Evolutionary conservation across 768 basidiomycete genomes (phyloP).

Genomic region (Suillus subaureus): DNA sequence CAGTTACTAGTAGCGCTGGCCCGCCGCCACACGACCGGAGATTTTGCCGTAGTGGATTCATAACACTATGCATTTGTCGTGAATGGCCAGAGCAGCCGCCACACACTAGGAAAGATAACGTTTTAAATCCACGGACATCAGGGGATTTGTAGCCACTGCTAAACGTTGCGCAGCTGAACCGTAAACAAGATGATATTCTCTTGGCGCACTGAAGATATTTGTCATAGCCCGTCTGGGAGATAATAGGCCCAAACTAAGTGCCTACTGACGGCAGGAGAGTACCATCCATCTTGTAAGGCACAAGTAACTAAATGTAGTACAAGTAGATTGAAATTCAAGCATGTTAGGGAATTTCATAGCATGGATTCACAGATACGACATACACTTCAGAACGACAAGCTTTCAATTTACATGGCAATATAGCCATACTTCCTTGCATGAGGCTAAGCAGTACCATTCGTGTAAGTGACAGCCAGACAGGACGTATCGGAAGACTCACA

Average conservation of each 20-base stretch:
- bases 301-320: neutral
- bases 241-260: neutral
- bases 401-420: slow-evolving; percentile 28
- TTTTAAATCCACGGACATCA: neutral
- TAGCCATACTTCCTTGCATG: slow-evolving; percentile 22
- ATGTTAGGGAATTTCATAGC: neutral
- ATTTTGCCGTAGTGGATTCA: neutral
- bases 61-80: neutral
- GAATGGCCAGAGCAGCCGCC: neutral
- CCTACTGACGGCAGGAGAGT: neutral
- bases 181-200: neutral
- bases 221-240: neutral
- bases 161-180: neutral
- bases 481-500: slow-evolving; percentile 19
- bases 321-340: neutral
- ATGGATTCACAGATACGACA: neutral
- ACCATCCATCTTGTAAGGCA: neutral
- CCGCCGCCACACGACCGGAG: neutral
- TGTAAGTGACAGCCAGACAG: neutral
- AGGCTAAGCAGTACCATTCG: slow-evolving; percentile 16
- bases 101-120: neutral
- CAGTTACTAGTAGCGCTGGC: neutral
- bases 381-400: neutral
- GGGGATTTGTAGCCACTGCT: neutral
- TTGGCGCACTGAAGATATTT: neutral